Evolutionary conservation across 2,329 filamentous ascomycete genomes (phyloP), one percentile per base, ranked within the genome.

Genomic region (Cercospora beticola): DNA sequence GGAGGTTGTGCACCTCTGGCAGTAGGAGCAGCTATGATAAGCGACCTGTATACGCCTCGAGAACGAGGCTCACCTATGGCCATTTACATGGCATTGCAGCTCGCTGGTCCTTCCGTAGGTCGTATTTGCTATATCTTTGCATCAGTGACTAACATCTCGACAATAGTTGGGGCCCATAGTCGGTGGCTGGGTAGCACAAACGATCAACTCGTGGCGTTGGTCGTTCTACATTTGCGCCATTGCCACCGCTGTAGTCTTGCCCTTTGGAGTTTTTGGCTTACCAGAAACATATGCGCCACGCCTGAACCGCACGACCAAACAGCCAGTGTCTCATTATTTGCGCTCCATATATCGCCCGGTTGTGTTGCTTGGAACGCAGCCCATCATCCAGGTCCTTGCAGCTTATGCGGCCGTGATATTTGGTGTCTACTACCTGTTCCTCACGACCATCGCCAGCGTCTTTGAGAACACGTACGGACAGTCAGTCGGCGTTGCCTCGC

Each of bases 1-100:
- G 90, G 90, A 71, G 91, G 90, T 33, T 89, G 49, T 86, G 91
- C 72, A 84, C 92, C 76, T 5, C 56, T 75, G 7, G 57, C 67
- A 8, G 73, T 72, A 23, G 73, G 72, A 23, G 62, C 56, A 31
- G 72, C 73, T 9, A 71, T 71, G 5, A 64, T 73, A 14, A 62
- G 69, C 3, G 74, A 74, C 56, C 61, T 75, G 16, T 75, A 67
- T 68, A 23, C 40, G 16, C 70, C 72, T 4, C 36, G 52, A 9
- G 70, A 72, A 31, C 43, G 71, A 59, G 71, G 66, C 3, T 64
- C 68, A 5, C 70, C 71, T 0, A 72, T 73, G 72, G 36, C 67
- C 9, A 40, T 69, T 5, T 69, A 64, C 31, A 62, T 70, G 8
- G 52, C 62, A 0, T 64, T 67, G 23, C 66, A 61, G 2, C 70